Percentiles rank a stretch among this genome's conserved stretches.
These are phyloP conservation scores for Pseudocercospora fijiensis DNA, from an alignment of 2,329 filamentous ascomycete genomes.

Conservation along the genomic window DNA sequence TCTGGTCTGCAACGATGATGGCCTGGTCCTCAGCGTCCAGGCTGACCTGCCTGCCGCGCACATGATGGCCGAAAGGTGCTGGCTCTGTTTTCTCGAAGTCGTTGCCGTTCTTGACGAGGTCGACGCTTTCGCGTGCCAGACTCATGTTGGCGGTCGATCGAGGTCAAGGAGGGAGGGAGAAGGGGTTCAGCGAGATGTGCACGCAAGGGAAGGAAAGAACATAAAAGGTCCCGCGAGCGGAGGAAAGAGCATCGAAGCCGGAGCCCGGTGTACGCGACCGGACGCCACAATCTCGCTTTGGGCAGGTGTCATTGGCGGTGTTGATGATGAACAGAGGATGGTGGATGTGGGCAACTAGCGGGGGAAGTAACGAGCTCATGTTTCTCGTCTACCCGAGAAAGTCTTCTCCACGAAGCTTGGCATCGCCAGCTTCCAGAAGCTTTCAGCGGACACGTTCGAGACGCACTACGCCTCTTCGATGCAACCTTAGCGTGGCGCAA, in stretches of 20 bases:
- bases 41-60: conserved; percentile 22
- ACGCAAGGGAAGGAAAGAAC: background rate
- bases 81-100: background rate
- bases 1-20: conserved; percentile 24
- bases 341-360: background rate
- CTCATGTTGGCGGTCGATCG: conserved; percentile 3
- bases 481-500: background rate
- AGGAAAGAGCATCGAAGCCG: background rate
- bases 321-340: background rate
- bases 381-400: conserved; percentile 2
- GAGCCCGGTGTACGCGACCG: background rate
- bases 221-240: background rate
- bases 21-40: conserved; percentile 15
- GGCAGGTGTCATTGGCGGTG: conserved; percentile 1
- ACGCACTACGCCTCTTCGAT: background rate
- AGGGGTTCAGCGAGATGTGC: background rate
- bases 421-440: background rate
- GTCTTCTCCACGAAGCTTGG: background rate
- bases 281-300: background rate
- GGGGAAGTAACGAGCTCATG: background rate
- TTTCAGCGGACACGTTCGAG: background rate
- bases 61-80: conserved; percentile 19
- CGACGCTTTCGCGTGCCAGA: conserved; percentile 2
- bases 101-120: conserved; percentile 8
- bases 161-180: background rate